These are phyloP conservation scores for Jatropha podagrica DNA, from an alignment of 441 rosid genomes.

Conservation along the genomic window DNA sequence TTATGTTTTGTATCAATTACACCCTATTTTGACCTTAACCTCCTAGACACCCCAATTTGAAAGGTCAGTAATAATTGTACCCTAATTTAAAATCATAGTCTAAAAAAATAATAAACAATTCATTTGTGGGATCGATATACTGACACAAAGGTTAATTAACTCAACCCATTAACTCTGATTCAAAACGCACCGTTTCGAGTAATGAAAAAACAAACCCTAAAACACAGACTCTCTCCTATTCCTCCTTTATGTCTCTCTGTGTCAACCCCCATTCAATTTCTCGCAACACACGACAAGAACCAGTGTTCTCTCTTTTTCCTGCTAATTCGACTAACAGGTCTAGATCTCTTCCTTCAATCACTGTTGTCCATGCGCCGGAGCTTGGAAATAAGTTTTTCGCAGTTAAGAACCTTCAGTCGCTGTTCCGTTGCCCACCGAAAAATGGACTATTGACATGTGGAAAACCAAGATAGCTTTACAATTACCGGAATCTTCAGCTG, in stretches of 20 bases:
- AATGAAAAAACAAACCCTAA: too few species aligned
- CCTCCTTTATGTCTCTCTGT: constrained; percentile 53
- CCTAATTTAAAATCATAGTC: too few species aligned
- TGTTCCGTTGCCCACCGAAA: constrained; percentile 20
- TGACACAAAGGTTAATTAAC: too few species aligned
- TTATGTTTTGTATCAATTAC: too few species aligned
- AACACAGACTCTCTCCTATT: constrained; percentile 44
- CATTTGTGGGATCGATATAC: too few species aligned
- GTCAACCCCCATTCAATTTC: constrained; percentile 14
- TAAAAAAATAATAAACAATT: too few species aligned
- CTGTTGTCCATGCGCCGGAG: constrained; percentile 63
- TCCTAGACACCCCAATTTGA: too few species aligned
- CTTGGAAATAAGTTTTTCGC: constrained; percentile 41
- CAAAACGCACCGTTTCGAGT: too few species aligned
- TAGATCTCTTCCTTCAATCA: constrained; percentile 31
- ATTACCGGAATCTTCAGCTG: constrained; percentile 68
- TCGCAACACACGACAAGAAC: constrained; percentile 29
- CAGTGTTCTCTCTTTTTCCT: constrained; percentile 30
- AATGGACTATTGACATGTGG: constrained; percentile 77
- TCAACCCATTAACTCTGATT: too few species aligned
- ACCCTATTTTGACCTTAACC: too few species aligned
- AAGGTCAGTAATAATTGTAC: too few species aligned
- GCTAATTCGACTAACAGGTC: constrained; percentile 9
- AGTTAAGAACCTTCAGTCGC: constrained; percentile 31
- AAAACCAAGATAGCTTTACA: constrained; percentile 31